Conservation (phyloP, 2,329 filamentous ascomycete genomes). For the Paecilomyces sp. region DNA sequence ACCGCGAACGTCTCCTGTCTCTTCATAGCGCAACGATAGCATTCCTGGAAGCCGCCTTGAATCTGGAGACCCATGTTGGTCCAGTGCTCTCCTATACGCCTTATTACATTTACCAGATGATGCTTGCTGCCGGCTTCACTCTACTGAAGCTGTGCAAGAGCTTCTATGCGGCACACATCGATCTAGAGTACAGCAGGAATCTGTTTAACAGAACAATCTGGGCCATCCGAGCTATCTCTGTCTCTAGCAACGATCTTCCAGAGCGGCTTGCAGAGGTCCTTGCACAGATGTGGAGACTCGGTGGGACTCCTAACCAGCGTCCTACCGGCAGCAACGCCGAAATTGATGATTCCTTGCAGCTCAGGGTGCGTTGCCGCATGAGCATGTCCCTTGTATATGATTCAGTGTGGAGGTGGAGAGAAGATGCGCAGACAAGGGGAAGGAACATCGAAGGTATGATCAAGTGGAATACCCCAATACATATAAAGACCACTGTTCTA, state of each 20-base stretch:
- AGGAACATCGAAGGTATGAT: constrained; percentile 65
- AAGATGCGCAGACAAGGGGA: constrained; percentile 60
- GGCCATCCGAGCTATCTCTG: constrained; percentile 53
- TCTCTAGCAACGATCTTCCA: constrained; percentile 56
- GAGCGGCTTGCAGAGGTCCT: constrained; percentile 59
- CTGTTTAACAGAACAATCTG: constrained; percentile 55
- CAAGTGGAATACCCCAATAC: not conserved
- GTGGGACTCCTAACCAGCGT: constrained; percentile 24
- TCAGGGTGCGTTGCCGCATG: constrained; percentile 61
- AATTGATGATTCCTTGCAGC: constrained; percentile 43
- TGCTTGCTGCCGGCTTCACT: constrained; percentile 57
- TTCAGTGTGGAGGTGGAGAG: constrained; percentile 61
- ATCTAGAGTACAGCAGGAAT: constrained; percentile 48
- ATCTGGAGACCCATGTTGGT: constrained; percentile 36
- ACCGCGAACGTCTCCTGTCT: constrained; percentile 37
- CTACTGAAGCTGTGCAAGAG: constrained; percentile 60
- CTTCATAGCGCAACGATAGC: constrained; percentile 40
- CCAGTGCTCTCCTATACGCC: constrained; percentile 47
- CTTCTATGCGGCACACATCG: constrained; percentile 52
- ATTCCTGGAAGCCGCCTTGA: constrained; percentile 42
- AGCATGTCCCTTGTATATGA: constrained; percentile 62
- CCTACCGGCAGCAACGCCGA: constrained; percentile 19
- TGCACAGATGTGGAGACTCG: constrained; percentile 57
- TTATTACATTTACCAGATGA: constrained; percentile 61
- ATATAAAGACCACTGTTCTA: constrained; percentile 13